These are phyloP conservation scores for Raffaelea albimanens DNA, from an alignment of 2,329 filamentous ascomycete species.

Conservation along the genomic window DNA sequence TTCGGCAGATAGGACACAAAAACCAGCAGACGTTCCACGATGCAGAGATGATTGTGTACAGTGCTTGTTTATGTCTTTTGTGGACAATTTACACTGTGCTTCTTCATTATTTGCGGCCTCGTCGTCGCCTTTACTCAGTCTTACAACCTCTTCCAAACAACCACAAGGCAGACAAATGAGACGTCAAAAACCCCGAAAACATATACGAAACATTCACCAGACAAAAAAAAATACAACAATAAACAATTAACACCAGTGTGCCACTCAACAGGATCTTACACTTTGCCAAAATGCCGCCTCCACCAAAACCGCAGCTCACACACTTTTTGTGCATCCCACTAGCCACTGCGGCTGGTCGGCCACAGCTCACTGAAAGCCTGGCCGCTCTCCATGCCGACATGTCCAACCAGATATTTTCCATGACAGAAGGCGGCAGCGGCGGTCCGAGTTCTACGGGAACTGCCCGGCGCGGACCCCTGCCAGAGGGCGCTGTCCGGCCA, in stretches of 20 bases:
- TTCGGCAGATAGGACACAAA: no score
- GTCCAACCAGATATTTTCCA: conserved; percentile 15
- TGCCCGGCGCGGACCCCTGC: conserved; percentile 30
- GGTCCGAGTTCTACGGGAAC: conserved; percentile 15
- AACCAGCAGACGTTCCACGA: no score
- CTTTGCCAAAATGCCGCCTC: not conserved
- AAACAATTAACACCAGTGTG: not conserved
- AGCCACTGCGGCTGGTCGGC: conserved; percentile 46
- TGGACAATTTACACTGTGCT: not conserved
- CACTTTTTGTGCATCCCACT: conserved; percentile 74
- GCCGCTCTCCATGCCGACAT: conserved; percentile 52
- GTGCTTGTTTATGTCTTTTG: no score
- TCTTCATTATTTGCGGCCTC: not conserved
- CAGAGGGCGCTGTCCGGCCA: conserved; percentile 61
- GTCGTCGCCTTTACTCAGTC: no score
- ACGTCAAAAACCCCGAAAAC: no score
- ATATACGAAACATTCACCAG: no score
- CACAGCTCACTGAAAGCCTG: conserved; percentile 56
- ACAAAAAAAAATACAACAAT: not conserved
- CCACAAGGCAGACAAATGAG: no score
- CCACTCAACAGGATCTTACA: no score
- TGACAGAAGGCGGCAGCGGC: conserved; percentile 21
- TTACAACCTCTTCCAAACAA: no score
- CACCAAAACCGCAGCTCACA: conserved; percentile 28
- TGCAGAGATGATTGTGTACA: no score